Evolutionary conservation across 495 filamentous ascomycete genomes (phyloP).

Genomic region (Aspergillus nidulans): DNA sequence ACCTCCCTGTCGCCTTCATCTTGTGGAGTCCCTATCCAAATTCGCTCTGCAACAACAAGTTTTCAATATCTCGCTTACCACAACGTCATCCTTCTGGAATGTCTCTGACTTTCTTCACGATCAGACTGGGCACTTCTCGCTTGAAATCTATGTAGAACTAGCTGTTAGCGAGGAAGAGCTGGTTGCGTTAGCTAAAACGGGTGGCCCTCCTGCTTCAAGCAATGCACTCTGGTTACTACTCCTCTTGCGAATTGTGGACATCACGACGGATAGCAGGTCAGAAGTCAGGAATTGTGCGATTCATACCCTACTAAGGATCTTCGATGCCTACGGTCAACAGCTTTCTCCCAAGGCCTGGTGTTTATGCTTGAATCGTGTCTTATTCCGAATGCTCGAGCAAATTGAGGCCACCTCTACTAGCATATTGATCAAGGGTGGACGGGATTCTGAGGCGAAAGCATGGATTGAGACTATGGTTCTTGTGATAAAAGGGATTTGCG

Average conservation of each 20-base stretch:
- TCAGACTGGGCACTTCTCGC: conserved; percentile 40
- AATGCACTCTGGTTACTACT: conserved; percentile 79
- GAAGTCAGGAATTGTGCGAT: conserved; percentile 90
- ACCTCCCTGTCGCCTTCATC: conserved; percentile 68
- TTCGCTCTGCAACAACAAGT: conserved; percentile 87
- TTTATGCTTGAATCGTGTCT: conserved; percentile 71
- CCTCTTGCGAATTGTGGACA: conserved; percentile 68
- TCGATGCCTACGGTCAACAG: conserved; percentile 83
- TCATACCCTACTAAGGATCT: conserved; percentile 85
- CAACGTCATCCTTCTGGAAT: conserved; percentile 92
- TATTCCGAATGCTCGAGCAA: conserved; percentile 67
- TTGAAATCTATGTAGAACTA: conserved; percentile 39
- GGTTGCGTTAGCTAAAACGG: conserved; percentile 27
- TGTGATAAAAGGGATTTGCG: conserved; percentile 64
- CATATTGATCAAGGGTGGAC: conserved; percentile 21
- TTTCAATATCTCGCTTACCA: conserved; percentile 92
- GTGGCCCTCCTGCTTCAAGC: conserved; percentile 37
- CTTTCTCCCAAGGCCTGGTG: conserved; percentile 77
- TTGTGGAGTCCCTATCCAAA: conserved; percentile 82
- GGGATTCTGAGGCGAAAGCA: conserved; percentile 35
- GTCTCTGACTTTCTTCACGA: conserved; percentile 77
- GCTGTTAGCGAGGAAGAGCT: conserved; percentile 41
- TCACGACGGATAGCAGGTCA: conserved; percentile 71
- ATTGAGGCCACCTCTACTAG: conserved; percentile 27
- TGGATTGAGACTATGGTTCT: conserved; percentile 79